Evolutionary conservation across 129 eudicot genomes (phyloP).

Genomic region (Helianthus annuus): HanXRQr2.0-SUNRISE NC_035437.2:90645106-90645605

Average conservation of each 20-base stretch:
- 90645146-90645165: conserved; percentile 45
- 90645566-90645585: too few relatives aligned
- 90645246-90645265: conserved; percentile 89
- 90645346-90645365: neutral
- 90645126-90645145: conserved; percentile 45
- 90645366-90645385: neutral
- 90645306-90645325: conserved; percentile 70
- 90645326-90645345: neutral
- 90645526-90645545: too few relatives aligned
- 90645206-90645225: conserved; percentile 92
- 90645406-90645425: too few relatives aligned
- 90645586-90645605: too few relatives aligned
- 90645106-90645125: conserved; percentile 51
- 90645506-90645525: too few relatives aligned
- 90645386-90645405: too few relatives aligned
- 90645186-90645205: conserved; percentile 93
- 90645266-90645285: conserved; percentile 87
- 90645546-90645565: too few relatives aligned
- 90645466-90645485: too few relatives aligned
- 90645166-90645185: conserved; percentile 70
- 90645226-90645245: conserved; percentile 85
- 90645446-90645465: too few relatives aligned
- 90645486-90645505: too few relatives aligned
- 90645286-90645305: conserved; percentile 84
- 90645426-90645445: too few relatives aligned